Conservation (phyloP, 108 stramenopile species). For the Cylindrotheca closterium region DNA sequence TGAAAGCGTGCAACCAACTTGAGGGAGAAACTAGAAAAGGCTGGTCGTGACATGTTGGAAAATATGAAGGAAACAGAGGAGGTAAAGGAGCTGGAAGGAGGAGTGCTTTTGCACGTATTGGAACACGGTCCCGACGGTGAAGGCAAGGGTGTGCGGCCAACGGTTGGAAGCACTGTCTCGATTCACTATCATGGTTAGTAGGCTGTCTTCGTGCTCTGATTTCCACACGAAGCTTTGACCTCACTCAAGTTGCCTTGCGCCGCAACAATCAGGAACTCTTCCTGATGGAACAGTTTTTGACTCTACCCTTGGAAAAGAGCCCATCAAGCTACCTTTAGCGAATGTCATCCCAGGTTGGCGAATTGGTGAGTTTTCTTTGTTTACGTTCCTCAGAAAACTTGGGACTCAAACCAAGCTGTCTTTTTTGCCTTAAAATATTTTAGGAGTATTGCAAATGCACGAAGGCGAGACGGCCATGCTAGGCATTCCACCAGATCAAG, state of each 20-base stretch:
- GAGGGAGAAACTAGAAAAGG: slow-evolving; percentile 59
- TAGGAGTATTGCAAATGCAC: slow-evolving; percentile 77
- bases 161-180: slow-evolving; percentile 62
- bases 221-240: background rate
- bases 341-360: slow-evolving; percentile 79
- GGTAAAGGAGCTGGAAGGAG: slow-evolving; percentile 54
- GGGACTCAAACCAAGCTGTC: too few relatives aligned
- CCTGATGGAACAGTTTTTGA: slow-evolving; percentile 88
- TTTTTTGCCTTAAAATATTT: too few relatives aligned
- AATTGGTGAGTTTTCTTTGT: too few relatives aligned
- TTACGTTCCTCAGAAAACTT: too few relatives aligned
- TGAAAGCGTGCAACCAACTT: slow-evolving; percentile 28
- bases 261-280: slow-evolving; percentile 38
- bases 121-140: slow-evolving; percentile 69
- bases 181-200: slow-evolving; percentile 70
- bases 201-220: background rate
- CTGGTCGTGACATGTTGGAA: slow-evolving; percentile 70
- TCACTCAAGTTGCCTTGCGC: background rate
- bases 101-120: slow-evolving; percentile 71
- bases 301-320: slow-evolving; percentile 71
- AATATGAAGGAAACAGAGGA: slow-evolving; percentile 70
- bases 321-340: slow-evolving; percentile 66
- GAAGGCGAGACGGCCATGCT: slow-evolving; percentile 88
- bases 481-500: slow-evolving; percentile 79
- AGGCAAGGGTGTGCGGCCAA: slow-evolving; percentile 64